Evolutionary conservation across 2,329 filamentous ascomycete species (phyloP).

Genomic region (Massarina eburnea): DNA sequence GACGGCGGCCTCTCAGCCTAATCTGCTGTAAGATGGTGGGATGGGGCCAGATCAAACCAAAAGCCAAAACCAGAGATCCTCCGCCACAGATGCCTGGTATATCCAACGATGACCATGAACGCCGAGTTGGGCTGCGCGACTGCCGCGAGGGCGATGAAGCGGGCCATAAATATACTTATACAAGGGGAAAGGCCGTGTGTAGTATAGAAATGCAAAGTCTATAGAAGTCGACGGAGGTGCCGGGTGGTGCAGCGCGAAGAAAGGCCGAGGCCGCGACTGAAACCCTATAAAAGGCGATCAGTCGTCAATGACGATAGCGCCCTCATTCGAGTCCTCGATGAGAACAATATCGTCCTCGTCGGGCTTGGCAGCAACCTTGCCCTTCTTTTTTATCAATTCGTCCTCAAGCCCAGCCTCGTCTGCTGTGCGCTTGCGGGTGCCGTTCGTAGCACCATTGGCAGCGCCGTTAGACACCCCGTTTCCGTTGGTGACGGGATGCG

Average conservation of each 20-base stretch:
- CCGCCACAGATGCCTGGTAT: background rate
- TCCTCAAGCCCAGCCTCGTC: constrained; percentile 45
- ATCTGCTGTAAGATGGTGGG: constrained; percentile 26
- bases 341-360: constrained; percentile 37
- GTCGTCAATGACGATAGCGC: constrained; percentile 41
- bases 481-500: constrained; percentile 18
- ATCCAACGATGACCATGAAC: background rate
- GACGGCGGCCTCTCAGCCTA: constrained; percentile 82
- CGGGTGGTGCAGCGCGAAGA: background rate
- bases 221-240: background rate
- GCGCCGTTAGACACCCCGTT: constrained; percentile 30
- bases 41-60: constrained; percentile 15
- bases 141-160: background rate
- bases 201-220: background rate
- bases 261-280: background rate
- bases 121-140: background rate
- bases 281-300: constrained; percentile 7
- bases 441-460: constrained; percentile 17
- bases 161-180: background rate
- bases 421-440: constrained; percentile 50
- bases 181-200: background rate
- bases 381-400: constrained; percentile 41
- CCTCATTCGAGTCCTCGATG: constrained; percentile 37
- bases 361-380: constrained; percentile 41
- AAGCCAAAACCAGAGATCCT: constrained; percentile 19